These are phyloP conservation scores for Centrapalus pauciflorus DNA, from an alignment of 129 eudicot genomes.

Conservation along the genomic window DNA sequence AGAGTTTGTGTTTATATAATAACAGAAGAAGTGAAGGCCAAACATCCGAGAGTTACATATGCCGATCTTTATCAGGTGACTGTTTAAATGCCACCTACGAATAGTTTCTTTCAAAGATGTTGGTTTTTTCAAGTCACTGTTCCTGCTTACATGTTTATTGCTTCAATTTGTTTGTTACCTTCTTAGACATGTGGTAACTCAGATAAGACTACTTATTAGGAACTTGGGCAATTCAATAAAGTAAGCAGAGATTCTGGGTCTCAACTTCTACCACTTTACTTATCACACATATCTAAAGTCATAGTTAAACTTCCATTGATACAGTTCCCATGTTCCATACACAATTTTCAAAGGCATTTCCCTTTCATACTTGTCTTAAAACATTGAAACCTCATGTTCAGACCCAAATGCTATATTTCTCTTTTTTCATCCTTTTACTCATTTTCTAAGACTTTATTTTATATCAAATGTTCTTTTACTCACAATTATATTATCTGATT, in stretches of 20 bases:
- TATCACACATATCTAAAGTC: not conserved
- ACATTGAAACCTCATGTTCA: not conserved
- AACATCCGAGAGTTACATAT: conserved; percentile 72
- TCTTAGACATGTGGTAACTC: not conserved
- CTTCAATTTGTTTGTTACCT: not conserved
- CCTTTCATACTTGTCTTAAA: not conserved
- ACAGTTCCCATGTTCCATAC: not conserved
- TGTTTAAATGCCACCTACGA: not conserved
- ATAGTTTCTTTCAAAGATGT: not conserved
- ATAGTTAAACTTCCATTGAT: not conserved
- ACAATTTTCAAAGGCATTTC: not conserved
- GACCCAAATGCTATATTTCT: not conserved
- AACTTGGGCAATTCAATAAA: not conserved
- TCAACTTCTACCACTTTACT: not conserved
- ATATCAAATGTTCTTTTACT: too few relatives aligned
- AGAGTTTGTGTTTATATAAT: not conserved
- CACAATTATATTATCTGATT: not conserved
- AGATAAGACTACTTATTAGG: not conserved
- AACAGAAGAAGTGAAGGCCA: conserved; percentile 78
- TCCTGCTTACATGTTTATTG: not conserved
- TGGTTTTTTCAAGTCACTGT: conserved; percentile 4
- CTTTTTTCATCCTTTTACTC: too few relatives aligned
- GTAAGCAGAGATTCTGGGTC: not conserved
- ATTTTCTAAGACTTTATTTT: too few relatives aligned
- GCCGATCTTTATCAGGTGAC: conserved; percentile 96